Percentiles rank a stretch among this genome's conserved stretches.
Evolutionary conservation across 768 basidiomycete genomes (phyloP).

Genomic region (Mycena maculata): DNA sequence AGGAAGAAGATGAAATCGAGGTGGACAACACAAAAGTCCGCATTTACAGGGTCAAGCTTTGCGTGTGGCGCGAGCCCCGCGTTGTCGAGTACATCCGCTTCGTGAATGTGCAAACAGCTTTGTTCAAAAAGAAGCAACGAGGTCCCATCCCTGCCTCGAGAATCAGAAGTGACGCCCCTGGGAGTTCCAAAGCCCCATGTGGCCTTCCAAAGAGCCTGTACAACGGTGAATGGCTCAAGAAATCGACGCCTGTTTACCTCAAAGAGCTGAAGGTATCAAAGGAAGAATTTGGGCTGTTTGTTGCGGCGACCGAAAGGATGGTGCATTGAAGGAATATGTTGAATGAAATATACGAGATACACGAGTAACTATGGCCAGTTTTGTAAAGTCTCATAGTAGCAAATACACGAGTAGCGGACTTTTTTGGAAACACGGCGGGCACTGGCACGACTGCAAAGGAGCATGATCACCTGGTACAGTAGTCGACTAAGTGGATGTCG

Average conservation of each 20-base stretch:
- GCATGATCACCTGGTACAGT: no score
- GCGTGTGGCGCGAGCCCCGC: slow-evolving; percentile 26
- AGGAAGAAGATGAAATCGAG: slow-evolving; percentile 23
- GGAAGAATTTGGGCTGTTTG: slow-evolving; percentile 26
- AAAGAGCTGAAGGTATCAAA: slow-evolving; percentile 25
- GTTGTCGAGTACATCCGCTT: slow-evolving; percentile 23
- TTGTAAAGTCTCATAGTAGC: slow-evolving; percentile 7
- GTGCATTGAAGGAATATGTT: neutral
- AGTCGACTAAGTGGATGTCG: neutral
- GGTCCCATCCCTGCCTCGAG: slow-evolving; percentile 12
- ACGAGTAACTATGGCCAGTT: neutral
- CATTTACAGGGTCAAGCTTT: slow-evolving; percentile 21
- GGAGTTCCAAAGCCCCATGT: slow-evolving; percentile 7
- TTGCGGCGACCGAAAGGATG: slow-evolving; percentile 27
- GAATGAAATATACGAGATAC: neutral
- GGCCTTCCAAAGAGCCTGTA: slow-evolving; percentile 30
- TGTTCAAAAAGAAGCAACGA: slow-evolving; percentile 11
- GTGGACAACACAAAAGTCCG: slow-evolving; percentile 6
- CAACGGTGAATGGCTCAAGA: slow-evolving; percentile 26
- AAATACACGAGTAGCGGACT: slow-evolving; percentile 14
- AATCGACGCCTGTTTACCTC: slow-evolving; percentile 3
- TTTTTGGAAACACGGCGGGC: neutral
- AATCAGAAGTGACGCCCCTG: neutral
- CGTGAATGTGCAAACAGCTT: slow-evolving; percentile 21
- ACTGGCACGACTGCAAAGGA: neutral